Conservation (phyloP, 768 basidiomycete species). For the Suillus sp. region DNA sequence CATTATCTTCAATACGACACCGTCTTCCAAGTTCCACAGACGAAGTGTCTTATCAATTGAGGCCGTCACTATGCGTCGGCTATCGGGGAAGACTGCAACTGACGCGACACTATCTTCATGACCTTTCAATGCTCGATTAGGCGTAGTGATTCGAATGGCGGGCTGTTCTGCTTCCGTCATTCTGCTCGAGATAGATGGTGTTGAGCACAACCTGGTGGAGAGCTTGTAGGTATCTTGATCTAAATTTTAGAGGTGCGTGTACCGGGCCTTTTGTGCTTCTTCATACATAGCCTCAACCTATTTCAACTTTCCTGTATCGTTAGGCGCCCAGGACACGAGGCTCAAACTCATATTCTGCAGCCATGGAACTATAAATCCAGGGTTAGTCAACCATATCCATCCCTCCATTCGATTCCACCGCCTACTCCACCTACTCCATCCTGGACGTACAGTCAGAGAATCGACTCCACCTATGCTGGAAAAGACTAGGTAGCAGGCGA, state of each 20-base stretch:
- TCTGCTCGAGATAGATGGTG: not conserved
- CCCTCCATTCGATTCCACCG: constrained; percentile 27
- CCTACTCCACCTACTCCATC: constrained; percentile 23
- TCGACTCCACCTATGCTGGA: constrained; percentile 30
- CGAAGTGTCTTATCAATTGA: not conserved
- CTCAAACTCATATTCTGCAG: not conserved
- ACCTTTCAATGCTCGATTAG: not conserved
- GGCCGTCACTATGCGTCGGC: not conserved
- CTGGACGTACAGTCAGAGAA: constrained; percentile 32
- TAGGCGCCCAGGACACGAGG: not conserved
- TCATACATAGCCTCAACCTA: not conserved
- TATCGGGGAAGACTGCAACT: not conserved
- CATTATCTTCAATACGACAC: not conserved
- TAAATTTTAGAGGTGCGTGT: not conserved
- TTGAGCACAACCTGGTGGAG: not conserved
- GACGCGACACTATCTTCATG: not conserved
- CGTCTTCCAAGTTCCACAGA: not conserved
- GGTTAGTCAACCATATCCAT: constrained; percentile 25
- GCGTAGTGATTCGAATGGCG: not conserved
- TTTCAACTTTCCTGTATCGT: not conserved
- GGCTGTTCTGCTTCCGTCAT: not conserved
- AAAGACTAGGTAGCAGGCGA: constrained; percentile 36
- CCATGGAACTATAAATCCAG: not conserved
- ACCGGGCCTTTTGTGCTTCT: not conserved
- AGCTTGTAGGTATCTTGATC: not conserved